Base-by-base conservation (phyloP, 1,284 basidiomycete genomes). In the Trichosporon ovoides region DNA sequence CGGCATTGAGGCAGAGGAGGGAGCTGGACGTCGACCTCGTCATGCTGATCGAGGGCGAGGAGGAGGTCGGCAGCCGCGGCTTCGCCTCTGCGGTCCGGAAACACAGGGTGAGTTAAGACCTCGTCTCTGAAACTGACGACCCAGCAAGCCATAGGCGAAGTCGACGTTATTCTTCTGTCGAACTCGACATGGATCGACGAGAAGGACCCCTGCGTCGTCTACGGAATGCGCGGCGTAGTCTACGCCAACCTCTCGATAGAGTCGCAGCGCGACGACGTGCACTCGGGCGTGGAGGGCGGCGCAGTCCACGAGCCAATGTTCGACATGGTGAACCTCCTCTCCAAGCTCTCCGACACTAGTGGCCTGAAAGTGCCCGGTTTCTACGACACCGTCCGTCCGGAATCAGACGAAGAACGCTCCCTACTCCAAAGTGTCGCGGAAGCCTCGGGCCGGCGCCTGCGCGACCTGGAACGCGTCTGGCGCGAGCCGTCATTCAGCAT, bases 141-240 rank as follows among this genome's bases (percentile, higher is more conserved):
- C 0, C 66, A 90, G 86, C 83, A 86, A 61, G 74, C 81, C 38
- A 91, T 97, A 65, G 91, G 92, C 2, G 78, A 84, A 31, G 84
- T 96, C 53, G 90, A 95, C 75, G 87, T 87, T 2, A 90, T 96
- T 55, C 79, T 95, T n/a, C 85, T 95, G 5, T 79, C 78, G 68
- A 98, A 98, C 73, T 97, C 94, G 34, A 95, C 92, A 16, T 98
- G 95, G 94, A 89, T 98, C 64, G 88, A 88, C 33, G 92, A 97
- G 68, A 86, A 89, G 62, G 85, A 86, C n/a, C 94, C 95, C 0
- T 98, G 94, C 70, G 87, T 98, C 58, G 97, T 94, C 0, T 95
- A 96, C 70, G 95, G 95, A 2, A 80, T 98, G 64, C 84, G 95
- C 51, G 95, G 95, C 0, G 95, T 98, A 2, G 85, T 97, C 12